A percentile compares a stretch with the other conserved stretches of the same genome.
These are phyloP conservation scores for Colletotrichum plurivorum DNA, from an alignment of 2,329 filamentous ascomycete species.

Conservation along the genomic window DNA sequence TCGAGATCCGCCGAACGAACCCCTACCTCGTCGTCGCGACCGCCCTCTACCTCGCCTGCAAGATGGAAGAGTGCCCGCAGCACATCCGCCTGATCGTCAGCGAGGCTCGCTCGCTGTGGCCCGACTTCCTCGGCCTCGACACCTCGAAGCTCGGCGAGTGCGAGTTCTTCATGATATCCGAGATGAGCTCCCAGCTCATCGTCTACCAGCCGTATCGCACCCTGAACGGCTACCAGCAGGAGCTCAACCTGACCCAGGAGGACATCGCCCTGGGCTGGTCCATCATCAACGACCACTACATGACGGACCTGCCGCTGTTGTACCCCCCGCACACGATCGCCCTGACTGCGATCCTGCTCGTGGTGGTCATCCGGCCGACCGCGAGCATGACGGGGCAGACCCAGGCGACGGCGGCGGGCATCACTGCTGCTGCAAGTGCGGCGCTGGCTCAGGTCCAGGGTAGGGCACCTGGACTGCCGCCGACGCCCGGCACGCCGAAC, in stretches of 20 bases:
- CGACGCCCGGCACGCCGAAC: conserved; percentile 36
- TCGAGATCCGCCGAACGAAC: conserved; percentile 93
- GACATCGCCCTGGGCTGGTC: conserved; percentile 84
- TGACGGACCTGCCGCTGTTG: conserved; percentile 90
- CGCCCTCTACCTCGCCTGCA: conserved; percentile 93
- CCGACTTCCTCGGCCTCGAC: conserved; percentile 82
- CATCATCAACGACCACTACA: conserved; percentile 92
- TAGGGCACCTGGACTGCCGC: conserved; percentile 32
- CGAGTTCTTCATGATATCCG: conserved; percentile 92
- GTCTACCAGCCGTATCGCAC: conserved; percentile 92
- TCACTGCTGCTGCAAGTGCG: conserved; percentile 63
- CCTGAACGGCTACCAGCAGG: conserved; percentile 77
- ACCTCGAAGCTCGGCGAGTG: conserved; percentile 91
- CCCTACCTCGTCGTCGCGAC: conserved; percentile 95
- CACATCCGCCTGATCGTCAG: conserved; percentile 92
- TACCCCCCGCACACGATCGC: conserved; percentile 90
- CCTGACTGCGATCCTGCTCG: conserved; percentile 87
- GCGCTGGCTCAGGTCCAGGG: conserved; percentile 60
- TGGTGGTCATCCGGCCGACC: conserved; percentile 83
- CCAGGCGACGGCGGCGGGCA: conserved; percentile 52
- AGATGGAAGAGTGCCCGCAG: conserved; percentile 97
- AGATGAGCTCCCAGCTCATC: conserved; percentile 91
- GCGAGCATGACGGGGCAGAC: conserved; percentile 48
- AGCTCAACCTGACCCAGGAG: conserved; percentile 81
- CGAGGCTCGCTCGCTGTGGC: conserved; percentile 89